Evolutionary conservation across 768 basidiomycete genomes (phyloP), one percentile per base, ranked within the genome.

Genomic region (Scleroderma bovista): DNA sequence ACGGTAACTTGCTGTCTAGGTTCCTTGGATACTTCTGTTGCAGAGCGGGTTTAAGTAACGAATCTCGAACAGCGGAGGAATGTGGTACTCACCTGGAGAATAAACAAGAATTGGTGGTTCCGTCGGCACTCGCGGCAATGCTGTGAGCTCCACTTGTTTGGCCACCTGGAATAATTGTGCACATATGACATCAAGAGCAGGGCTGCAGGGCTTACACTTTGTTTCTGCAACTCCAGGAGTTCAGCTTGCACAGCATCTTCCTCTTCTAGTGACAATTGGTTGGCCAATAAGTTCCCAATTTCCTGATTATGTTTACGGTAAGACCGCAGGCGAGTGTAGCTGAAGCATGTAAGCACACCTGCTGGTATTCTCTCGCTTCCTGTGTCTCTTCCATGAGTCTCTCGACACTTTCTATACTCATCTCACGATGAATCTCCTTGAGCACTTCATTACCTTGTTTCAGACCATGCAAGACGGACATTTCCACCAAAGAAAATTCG

Each of bases 171-270:
- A 11, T 15, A 52, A 20, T 51, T 51, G n/a, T n/a, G n/a, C n/a
- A 40, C 37, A 51, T 26, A 40, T 17, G 10, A 26, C 23, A 26
- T 17, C 32, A 26, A 6, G n/a, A 44, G 9, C 24, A 34, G 31
- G 45, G 32, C 16, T 12, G 42, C 26, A 38, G 44, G 46, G 69
- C 83, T 51, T 44, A 88, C 85, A 49, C 77, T 68, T 57, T 82
- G 80, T 15, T 66, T 71, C 64, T 94, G 81, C 12, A 99, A 68
- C 45, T 76, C 73, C 23, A 69, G 71, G 23, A 99, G 72, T 63
- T 99, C 96, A 6, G 74, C 74, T 62, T 94, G 90, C 0, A 99
- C 95, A 15, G 84, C 86, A 37, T 96, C 94, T 63, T 99, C 96
- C 41, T 99, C 96, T 40, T 95, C 93, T 12, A 84, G 64, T 1